phyloP scores from a whole-genome alignment of 2,329 filamentous ascomycete species.

The Botrytis tulipae region DNA sequence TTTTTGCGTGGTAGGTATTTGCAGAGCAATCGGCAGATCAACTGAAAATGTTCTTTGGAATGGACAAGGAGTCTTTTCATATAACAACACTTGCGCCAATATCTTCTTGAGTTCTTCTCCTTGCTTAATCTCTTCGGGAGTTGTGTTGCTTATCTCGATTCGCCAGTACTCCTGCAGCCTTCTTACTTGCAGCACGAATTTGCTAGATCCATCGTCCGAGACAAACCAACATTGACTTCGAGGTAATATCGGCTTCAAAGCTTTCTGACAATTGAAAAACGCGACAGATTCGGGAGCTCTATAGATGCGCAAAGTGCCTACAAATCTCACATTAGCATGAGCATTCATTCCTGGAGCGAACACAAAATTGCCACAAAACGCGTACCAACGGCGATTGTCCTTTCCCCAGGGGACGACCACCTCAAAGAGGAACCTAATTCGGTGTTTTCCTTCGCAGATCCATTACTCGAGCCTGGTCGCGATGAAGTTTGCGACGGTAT shows the following conservation, averaged over 20 bases:
- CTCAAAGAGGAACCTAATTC: constrained; percentile 60
- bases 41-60: constrained; percentile 77
- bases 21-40: constrained; percentile 66
- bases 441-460: constrained; percentile 43
- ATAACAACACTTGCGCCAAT: constrained; percentile 71
- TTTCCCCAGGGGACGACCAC: constrained; percentile 74
- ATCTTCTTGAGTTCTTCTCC: constrained; percentile 68
- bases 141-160: constrained; percentile 74
- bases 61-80: constrained; percentile 85
- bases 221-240: constrained; percentile 95
- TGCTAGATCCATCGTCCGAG: constrained; percentile 65
- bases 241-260: constrained; percentile 81
- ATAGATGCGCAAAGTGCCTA: constrained; percentile 78
- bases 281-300: constrained; percentile 81
- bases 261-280: constrained; percentile 80
- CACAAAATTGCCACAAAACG: constrained; percentile 16
- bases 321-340: constrained; percentile 19
- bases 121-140: constrained; percentile 60
- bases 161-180: constrained; percentile 78
- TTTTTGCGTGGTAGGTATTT: constrained; percentile 62
- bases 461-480: constrained; percentile 30
- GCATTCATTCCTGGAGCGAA: not conserved
- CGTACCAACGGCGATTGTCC: constrained; percentile 75
- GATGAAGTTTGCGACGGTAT: constrained; percentile 23
- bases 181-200: constrained; percentile 83